A percentile compares a stretch with the other conserved stretches of the same genome.
Evolutionary conservation across 2,329 filamentous ascomycete genomes (phyloP).

Genomic region (Fragosphaeria purpurea): DNA sequence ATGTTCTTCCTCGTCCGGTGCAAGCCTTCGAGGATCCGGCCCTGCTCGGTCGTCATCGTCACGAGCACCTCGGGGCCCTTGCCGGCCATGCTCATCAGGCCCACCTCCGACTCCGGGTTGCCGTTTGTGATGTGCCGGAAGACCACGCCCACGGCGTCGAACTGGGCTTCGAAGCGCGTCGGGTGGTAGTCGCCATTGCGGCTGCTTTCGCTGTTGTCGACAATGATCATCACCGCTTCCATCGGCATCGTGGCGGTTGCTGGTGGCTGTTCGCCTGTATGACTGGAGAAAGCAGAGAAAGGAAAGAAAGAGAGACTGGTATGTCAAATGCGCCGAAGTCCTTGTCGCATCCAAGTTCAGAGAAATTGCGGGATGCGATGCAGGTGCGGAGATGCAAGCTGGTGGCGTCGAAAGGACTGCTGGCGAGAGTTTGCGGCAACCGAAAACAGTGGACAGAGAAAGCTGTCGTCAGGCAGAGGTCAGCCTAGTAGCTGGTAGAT

Average conservation of each 20-base stretch:
- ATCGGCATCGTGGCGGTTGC: slow-evolving; percentile 68
- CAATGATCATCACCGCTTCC: slow-evolving; percentile 98
- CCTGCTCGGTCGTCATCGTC: slow-evolving; percentile 90
- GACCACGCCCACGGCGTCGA: slow-evolving; percentile 87
- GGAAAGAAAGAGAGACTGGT: background rate
- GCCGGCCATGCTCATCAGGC: slow-evolving; percentile 97
- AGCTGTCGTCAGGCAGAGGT: slow-evolving; percentile 16
- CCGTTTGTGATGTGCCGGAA: slow-evolving; percentile 92
- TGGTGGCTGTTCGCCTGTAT: background rate
- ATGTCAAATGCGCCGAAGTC: too few species aligned
- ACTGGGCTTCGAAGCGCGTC: slow-evolving; percentile 90
- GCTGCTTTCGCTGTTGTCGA: slow-evolving; percentile 98
- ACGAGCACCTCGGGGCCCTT: slow-evolving; percentile 95
- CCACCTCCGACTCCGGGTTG: slow-evolving; percentile 94
- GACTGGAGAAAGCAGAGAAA: background rate
- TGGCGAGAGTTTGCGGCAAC: too few species aligned
- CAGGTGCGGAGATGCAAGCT: background rate
- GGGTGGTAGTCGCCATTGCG: slow-evolving; percentile 90
- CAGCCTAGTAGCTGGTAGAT: slow-evolving; percentile 8
- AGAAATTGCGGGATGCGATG: too few species aligned
- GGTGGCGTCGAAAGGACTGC: too few species aligned
- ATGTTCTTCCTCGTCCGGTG: slow-evolving; percentile 88
- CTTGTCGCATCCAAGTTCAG: too few species aligned
- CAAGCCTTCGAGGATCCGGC: slow-evolving; percentile 86
- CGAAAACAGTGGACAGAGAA: background rate